Base-by-base conservation (phyloP, 1,284 basidiomycete genomes). In the Irpex sp. region DNA sequence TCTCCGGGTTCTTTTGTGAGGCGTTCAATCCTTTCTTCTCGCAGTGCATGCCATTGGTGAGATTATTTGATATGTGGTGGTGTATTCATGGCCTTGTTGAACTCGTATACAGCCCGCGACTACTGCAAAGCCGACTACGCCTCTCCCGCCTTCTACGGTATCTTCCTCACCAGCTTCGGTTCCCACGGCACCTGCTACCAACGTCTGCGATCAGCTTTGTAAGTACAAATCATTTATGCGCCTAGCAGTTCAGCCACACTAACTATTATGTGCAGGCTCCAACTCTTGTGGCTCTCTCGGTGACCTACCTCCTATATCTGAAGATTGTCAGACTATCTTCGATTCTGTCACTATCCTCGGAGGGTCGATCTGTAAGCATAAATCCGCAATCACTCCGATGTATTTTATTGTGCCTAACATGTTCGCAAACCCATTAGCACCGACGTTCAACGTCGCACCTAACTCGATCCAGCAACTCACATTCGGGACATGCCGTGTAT, bases 401-500 rank as follows among this genome's bases (percentile, higher is more conserved):
- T 26, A 26, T 26, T 26, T 26, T 4, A 43, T 43, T 4, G 39
- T 15, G 15, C 39, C 37, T 43, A 9, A 11, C 39, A 43, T 8
- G 15, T 15, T 11, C 39, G 2, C 11, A 4, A 43, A 5, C 8
- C 5, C 4, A 43, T n/a, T 62, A 67, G 72, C 66, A 51, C 65
- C 72, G 33, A 70, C 68, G 3, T 75, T 73, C 69, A 59, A 60
- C 47, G 71, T 73, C n/a, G 58, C 64, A 11, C 64, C 68, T 13
- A 54, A 64, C 58, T 68, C 66, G 63, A 68, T 66, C 31, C 68
- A 72, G 60, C 67, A 68, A 54, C 67, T 74, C 59, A 63, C 69
- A n/a, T 73, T 70, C 66, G 68, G 71, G 33, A 74, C 73, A 5
- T 74, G 72, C 62, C 68, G 69, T 39, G 66, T 70, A 63, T 71